Base-by-base conservation (phyloP, 2,329 filamentous ascomycete species). In the Zymoseptoria passerinii region DNA sequence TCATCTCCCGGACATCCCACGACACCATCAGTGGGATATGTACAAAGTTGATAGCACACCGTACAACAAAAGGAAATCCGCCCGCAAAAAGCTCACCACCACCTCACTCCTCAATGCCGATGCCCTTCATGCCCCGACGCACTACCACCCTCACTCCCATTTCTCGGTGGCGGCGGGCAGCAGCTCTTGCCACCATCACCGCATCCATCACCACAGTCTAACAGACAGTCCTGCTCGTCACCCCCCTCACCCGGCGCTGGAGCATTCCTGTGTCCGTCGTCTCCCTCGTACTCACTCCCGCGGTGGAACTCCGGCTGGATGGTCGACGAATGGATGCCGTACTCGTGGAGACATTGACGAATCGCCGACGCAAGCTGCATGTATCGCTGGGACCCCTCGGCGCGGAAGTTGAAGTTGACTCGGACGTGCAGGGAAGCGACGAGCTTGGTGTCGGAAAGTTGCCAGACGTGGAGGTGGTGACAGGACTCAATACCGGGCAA, bases 401-500 rank as follows among this genome's bases (percentile, higher is more conserved):
- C 89, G 70, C 91, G 87, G 73, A 95, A 91, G 66, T 92, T 89
- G 72, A 95, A 96, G 52, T 86, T 85, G 20, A 99, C 88, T 72
- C 96, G 90, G 50, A 99, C 87, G 71, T 99, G 94, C 74, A 99
- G 83, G 9, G 89, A 94, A 10, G 94, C 92, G 44, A 99, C 88
- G 35, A 96, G 80, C 77, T 96, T 96, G 55, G 91, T 94, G 71
- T 97, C 92, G 16, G 89, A 95, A 35, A 99, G 82, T 74, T 97
- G 92, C 94, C 94, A 99, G 62, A 99, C 91, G 72, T 99, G 94
- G 20, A 99, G 81, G 72, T 99, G 92, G 75, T 99, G 94, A 70
- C 91, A 96, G 71, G 88, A 90, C 61, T 94, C 79, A 52, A 99
- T 88, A 49, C 92, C 92, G 0, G 88, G 87, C 5, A 99, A 83